These are phyloP conservation scores for Mycosphaerelloides madeirae DNA, from an alignment of 2,329 filamentous ascomycete genomes.

Conservation along the genomic window DNA sequence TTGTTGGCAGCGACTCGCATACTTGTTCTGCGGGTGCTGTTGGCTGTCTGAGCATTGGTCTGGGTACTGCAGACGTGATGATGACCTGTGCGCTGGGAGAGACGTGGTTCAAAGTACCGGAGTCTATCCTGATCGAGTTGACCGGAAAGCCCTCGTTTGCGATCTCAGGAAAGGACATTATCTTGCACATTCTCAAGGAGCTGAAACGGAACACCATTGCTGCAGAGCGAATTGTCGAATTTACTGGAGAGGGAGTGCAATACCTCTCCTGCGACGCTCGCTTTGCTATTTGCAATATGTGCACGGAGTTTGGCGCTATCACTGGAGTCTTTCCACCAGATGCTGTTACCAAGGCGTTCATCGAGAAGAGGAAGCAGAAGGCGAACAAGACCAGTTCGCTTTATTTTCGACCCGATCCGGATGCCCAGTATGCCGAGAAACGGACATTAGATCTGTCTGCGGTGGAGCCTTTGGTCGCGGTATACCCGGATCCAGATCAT, in stretches of 20 bases:
- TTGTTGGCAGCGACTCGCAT: slow-evolving; percentile 8
- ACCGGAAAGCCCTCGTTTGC: slow-evolving; percentile 4
- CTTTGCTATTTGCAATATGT: slow-evolving; percentile 14
- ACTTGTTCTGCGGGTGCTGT: slow-evolving; percentile 8
- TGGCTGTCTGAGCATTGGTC: slow-evolving; percentile 11
- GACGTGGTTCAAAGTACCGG: slow-evolving; percentile 14
- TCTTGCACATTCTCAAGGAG: slow-evolving; percentile 7
- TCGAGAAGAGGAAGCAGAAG: slow-evolving; percentile 1
- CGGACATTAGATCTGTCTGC: slow-evolving; percentile 4
- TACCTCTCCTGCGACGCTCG: slow-evolving; percentile 5
- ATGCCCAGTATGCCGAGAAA: slow-evolving; percentile 3
- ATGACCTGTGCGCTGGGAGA: slow-evolving; percentile 6
- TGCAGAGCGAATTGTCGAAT: slow-evolving; percentile 11
- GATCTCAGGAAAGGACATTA: slow-evolving; percentile 13
- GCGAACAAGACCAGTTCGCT: slow-evolving; percentile 5
- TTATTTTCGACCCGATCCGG: slow-evolving; percentile 6
- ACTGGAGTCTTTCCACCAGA: slow-evolving; percentile 9
- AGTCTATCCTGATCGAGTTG: slow-evolving; percentile 8
- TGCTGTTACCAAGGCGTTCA: slow-evolving; percentile 1
- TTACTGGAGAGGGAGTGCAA: slow-evolving; percentile 2
- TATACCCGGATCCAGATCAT: slow-evolving; percentile 9
- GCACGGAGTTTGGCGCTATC: slow-evolving; percentile 12
- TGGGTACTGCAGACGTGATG: slow-evolving; percentile 13
- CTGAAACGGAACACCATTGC: slow-evolving; percentile 12
- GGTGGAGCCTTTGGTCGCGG: slow-evolving; percentile 6